phyloP scores from a whole-genome alignment of 495 filamentous ascomycete genomes.

The Bryoglossum gracile region DNA sequence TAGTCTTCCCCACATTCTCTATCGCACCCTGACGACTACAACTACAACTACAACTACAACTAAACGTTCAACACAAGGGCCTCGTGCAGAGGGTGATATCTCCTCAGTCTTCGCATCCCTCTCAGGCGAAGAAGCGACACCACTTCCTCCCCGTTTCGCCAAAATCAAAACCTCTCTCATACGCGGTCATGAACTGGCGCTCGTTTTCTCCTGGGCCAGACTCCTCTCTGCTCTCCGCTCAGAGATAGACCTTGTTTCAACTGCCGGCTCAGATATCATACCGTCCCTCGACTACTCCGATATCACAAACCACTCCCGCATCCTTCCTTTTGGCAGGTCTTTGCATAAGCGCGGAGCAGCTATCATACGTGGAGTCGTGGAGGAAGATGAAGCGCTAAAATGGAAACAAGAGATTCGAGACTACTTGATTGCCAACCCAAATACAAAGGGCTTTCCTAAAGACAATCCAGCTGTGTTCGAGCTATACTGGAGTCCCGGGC shows the following conservation, averaged over 20 bases:
- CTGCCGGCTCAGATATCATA: conserved; percentile 37
- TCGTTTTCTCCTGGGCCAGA: conserved; percentile 64
- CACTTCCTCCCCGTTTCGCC: conserved; percentile 65
- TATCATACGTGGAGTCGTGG: conserved; percentile 55
- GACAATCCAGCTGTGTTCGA: conserved; percentile 70
- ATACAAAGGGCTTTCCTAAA: conserved; percentile 44
- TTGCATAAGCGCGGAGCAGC: conserved; percentile 44
- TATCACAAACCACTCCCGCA: conserved; percentile 2
- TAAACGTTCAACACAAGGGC: not conserved
- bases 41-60: not conserved
- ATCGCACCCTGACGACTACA: conserved; percentile 1
- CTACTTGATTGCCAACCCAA: conserved; percentile 55
- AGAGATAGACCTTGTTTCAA: conserved; percentile 44
- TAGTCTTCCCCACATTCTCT: not conserved
- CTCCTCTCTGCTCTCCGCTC: conserved; percentile 49
- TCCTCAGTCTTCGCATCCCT: conserved; percentile 79
- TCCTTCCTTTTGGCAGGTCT: not conserved
- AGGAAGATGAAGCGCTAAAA: conserved; percentile 47
- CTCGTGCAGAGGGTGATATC: conserved; percentile 58
- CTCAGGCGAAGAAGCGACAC: conserved; percentile 52
- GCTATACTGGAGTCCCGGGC: conserved; percentile 78
- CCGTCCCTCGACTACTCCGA: conserved; percentile 45
- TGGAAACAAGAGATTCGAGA: conserved; percentile 51
- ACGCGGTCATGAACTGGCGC: conserved; percentile 48
- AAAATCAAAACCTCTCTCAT: conserved; percentile 61